phyloP scores from a whole-genome alignment of 2,329 filamentous ascomycete species.

The Talaromyces sp. region DNA sequence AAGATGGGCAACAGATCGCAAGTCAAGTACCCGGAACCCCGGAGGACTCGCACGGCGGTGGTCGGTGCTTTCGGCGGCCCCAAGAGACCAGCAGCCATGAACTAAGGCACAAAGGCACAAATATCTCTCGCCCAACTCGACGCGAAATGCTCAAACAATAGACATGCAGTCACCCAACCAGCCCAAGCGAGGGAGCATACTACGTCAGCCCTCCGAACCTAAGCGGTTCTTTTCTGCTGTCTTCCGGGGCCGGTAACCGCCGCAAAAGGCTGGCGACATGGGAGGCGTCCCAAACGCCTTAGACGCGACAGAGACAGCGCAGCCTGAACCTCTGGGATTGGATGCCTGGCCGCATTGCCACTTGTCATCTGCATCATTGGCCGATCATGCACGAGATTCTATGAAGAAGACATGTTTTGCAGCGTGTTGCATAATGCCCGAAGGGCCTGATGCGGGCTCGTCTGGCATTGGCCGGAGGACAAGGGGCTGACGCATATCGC shows the following conservation, averaged over 20 bases:
- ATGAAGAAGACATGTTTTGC: conserved; percentile 1
- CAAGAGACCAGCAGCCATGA: not conserved
- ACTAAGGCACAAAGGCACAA: not conserved
- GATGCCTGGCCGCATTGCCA: conserved; percentile 3
- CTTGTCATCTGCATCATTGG: conserved; percentile 11
- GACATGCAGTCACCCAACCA: not conserved
- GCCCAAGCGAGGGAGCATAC: not conserved
- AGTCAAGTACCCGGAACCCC: not conserved
- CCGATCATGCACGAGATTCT: not conserved
- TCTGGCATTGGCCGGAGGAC: conserved; percentile 5
- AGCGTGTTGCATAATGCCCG: conserved; percentile 6
- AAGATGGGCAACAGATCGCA: not conserved
- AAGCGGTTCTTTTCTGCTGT: conserved; percentile 3
- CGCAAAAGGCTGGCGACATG: not conserved
- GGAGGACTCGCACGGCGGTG: not conserved
- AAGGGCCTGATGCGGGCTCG: not conserved
- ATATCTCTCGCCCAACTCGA: not conserved
- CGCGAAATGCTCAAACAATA: not conserved
- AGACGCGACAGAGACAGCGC: conserved; percentile 2
- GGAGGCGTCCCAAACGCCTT: conserved; percentile 9
- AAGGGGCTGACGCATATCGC: not conserved
- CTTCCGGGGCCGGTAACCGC: not conserved
- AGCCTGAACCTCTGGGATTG: not conserved
- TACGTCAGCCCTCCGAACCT: conserved; percentile 2
- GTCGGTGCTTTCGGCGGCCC: not conserved